phyloP scores from a whole-genome alignment of 2,329 filamentous ascomycete genomes.

The Epichloe sp. region DNA sequence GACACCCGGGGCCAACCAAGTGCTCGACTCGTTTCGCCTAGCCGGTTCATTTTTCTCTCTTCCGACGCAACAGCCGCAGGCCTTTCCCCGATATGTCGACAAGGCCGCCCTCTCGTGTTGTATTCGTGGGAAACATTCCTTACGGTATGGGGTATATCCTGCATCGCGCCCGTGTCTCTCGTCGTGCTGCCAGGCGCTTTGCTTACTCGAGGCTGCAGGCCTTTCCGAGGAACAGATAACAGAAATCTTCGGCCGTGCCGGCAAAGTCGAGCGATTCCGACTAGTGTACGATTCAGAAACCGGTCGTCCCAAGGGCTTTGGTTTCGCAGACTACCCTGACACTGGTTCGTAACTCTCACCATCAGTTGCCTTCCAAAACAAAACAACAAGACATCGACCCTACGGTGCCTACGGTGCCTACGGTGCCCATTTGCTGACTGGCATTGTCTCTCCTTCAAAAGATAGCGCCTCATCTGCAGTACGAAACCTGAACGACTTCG shows the following conservation, averaged over 20 bases:
- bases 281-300: slow-evolving; percentile 94
- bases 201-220: slow-evolving; percentile 38
- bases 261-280: slow-evolving; percentile 82
- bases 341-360: slow-evolving; percentile 43
- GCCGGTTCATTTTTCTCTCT: not conserved
- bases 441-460: slow-evolving; percentile 16
- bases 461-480: slow-evolving; percentile 84
- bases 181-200: not conserved
- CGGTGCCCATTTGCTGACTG: not conserved
- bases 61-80: not conserved
- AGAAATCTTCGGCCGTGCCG: slow-evolving; percentile 82
- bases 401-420: too few relatives aligned
- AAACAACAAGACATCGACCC: not conserved
- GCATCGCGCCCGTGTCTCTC: not conserved
- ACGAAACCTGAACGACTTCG: slow-evolving; percentile 87
- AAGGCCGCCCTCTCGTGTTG: slow-evolving; percentile 64
- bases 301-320: slow-evolving; percentile 88
- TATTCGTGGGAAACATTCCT: slow-evolving; percentile 79
- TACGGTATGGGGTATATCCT: slow-evolving; percentile 43
- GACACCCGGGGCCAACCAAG: not conserved
- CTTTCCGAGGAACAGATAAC: slow-evolving; percentile 93
- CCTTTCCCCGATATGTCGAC: slow-evolving; percentile 40
- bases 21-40: not conserved
- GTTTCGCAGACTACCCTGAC: slow-evolving; percentile 91
- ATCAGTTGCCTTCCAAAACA: not conserved